These are phyloP conservation scores for Scheffersomyces stambukii DNA, from an alignment of 1,139 yeast species.

Conservation along the genomic window DNA sequence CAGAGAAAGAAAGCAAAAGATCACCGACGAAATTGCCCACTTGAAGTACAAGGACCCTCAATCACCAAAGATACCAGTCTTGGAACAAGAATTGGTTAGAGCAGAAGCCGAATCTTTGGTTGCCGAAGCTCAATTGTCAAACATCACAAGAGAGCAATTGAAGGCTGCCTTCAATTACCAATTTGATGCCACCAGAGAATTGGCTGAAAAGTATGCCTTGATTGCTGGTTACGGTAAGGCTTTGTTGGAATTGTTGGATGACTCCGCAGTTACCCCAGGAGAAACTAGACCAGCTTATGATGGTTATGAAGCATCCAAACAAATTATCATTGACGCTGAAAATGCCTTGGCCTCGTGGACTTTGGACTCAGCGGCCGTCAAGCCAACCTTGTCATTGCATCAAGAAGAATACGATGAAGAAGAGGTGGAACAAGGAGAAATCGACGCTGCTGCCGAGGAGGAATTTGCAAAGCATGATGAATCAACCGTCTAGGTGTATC, in stretches of 20 bases:
- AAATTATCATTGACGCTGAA: conserved; percentile 95
- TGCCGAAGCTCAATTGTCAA: conserved; percentile 97
- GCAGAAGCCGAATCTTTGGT: conserved; percentile 99
- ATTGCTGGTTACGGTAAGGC: conserved; percentile 99
- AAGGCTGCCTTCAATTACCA: conserved; percentile 97
- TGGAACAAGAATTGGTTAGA: conserved; percentile 97
- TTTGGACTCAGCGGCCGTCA: conserved; percentile 89
- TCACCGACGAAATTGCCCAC: conserved; percentile 96
- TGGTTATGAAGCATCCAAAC: conserved; percentile 97
- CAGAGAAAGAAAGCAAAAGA: conserved; percentile 95
- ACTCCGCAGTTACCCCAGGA: conserved; percentile 97
- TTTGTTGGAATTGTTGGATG: conserved; percentile 89
- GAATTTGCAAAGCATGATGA: conserved; percentile 42
- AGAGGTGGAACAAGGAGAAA: conserved; percentile 47
- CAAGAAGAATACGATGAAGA: conserved; percentile 69
- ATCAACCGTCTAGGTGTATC: too few species aligned
- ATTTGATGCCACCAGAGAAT: conserved; percentile 94
- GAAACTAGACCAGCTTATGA: conserved; percentile 98
- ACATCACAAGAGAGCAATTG: conserved; percentile 95
- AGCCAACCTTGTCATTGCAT: conserved; percentile 88
- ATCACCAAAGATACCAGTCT: conserved; percentile 89
- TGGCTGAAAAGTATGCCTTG: conserved; percentile 92
- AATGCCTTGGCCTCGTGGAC: conserved; percentile 96
- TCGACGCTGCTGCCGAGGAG: conserved; percentile 45
- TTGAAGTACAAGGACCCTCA: conserved; percentile 97